Percentiles rank a stretch among this genome's conserved stretches.
Conservation (phyloP, 495 filamentous ascomycete species). For the Sordaria brevicollis region DNA sequence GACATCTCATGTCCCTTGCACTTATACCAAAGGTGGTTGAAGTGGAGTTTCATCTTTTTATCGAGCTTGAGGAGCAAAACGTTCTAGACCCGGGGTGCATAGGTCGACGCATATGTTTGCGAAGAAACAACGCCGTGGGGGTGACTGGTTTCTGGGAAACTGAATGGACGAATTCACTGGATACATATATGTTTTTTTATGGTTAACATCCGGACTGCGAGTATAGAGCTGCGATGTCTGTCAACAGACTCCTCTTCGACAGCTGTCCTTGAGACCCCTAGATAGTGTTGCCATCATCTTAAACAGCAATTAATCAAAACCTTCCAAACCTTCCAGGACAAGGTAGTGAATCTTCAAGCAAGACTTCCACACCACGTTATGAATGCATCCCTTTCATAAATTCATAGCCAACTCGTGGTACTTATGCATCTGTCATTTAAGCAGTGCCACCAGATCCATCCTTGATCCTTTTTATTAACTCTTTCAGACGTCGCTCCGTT, state of each 20-base stretch:
- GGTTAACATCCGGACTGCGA: not conserved
- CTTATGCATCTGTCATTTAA: not conserved
- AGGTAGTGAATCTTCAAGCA: not conserved
- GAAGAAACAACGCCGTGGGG: not conserved
- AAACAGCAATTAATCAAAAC: not conserved
- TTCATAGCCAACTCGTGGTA: not conserved
- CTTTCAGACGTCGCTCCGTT: slow-evolving; percentile 20
- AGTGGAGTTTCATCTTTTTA: not conserved
- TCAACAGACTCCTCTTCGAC: too few species aligned
- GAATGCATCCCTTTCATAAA: not conserved
- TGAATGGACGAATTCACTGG: not conserved
- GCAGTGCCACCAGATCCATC: not conserved
- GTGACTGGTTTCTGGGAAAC: not conserved
- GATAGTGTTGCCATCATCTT: not conserved
- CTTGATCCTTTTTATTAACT: slow-evolving; percentile 23
- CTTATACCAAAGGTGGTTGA: too few species aligned
- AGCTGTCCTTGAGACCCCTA: too few species aligned
- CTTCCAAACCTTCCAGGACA: not conserved
- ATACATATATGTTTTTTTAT: not conserved
- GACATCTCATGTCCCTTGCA: not conserved
- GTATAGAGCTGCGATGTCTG: too few species aligned
- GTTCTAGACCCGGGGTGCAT: not conserved
- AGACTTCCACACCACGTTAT: too few species aligned
- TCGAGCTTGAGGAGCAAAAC: not conserved
- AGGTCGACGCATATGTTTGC: not conserved